Conservation (phyloP, 2,329 filamentous ascomycete species). For the Sporothrix brasiliensis region DNA sequence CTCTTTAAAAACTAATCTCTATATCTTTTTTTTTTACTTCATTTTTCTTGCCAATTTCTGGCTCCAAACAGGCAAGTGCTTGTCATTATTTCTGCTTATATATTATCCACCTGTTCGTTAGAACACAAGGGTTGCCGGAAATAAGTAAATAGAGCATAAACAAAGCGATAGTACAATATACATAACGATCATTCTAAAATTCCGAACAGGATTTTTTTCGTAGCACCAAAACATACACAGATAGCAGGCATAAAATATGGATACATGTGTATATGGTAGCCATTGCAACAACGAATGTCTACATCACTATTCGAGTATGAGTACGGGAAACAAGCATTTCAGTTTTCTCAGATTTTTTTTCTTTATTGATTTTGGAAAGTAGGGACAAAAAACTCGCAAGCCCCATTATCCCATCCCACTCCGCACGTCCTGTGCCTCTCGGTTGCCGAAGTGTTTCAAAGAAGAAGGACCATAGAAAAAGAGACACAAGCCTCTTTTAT, state of each 20-base stretch:
- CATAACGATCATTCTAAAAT: no score
- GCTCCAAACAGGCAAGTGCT: not conserved
- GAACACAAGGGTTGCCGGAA: no score
- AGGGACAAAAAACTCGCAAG: slow-evolving; percentile 28
- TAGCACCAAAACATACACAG: no score
- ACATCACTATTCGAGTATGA: no score
- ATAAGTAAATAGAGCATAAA: no score
- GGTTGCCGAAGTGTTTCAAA: slow-evolving; percentile 26
- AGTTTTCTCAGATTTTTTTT: slow-evolving; percentile 28
- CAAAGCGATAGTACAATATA: no score
- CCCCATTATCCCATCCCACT: slow-evolving; percentile 27
- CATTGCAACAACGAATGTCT: no score
- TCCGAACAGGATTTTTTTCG: no score
- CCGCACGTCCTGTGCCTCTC: slow-evolving; percentile 23
- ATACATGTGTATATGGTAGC: no score
- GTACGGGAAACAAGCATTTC: not conserved
- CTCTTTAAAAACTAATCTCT: not conserved
- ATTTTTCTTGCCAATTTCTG: not conserved
- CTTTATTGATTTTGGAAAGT: slow-evolving; percentile 24
- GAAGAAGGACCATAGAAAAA: slow-evolving; percentile 26
- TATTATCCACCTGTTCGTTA: no score
- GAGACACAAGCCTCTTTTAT: slow-evolving; percentile 8
- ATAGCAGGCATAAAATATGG: no score
- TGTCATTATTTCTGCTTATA: no score
- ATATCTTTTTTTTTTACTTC: not conserved